Percentiles rank a stretch among this genome's conserved stretches.
Conservation (phyloP, 257 asterid genomes). For the Gentiana macrophylla region DNA sequence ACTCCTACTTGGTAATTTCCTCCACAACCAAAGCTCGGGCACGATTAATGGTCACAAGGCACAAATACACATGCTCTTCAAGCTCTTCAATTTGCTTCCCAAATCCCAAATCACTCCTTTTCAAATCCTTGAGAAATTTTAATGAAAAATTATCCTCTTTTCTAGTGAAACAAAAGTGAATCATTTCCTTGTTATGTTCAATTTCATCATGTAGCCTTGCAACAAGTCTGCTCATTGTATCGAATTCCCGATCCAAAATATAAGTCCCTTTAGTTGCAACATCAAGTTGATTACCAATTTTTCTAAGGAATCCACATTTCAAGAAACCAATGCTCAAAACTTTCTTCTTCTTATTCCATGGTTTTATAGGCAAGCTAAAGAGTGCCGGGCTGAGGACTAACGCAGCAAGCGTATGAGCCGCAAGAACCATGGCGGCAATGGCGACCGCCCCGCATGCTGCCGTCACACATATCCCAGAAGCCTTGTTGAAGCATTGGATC, state of each 20-base stretch:
- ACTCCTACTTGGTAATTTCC: constrained; percentile 30
- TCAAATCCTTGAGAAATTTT: constrained; percentile 50
- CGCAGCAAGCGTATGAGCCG: constrained; percentile 43
- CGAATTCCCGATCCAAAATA: constrained; percentile 72
- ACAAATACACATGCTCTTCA: constrained; percentile 62
- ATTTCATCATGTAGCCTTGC: constrained; percentile 52
- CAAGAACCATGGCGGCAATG: constrained; percentile 38
- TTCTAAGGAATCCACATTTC: constrained; percentile 27
- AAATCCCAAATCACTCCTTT: constrained; percentile 41
- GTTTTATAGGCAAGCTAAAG: constrained; percentile 26
- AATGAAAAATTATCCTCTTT: constrained; percentile 34
- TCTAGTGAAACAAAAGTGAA: constrained; percentile 41
- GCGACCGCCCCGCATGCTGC: constrained; percentile 40
- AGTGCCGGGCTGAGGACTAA: constrained; percentile 39
- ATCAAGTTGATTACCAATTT: constrained; percentile 46
- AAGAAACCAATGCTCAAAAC: constrained; percentile 10
- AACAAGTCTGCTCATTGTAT: constrained; percentile 65
- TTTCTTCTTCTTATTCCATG: constrained; percentile 35
- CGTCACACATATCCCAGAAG: constrained; percentile 34
- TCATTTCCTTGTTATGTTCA: constrained; percentile 53
- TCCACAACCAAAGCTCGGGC: constrained; percentile 54
- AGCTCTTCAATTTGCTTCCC: constrained; percentile 60
- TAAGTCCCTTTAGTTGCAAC: constrained; percentile 80
- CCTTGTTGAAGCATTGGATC: constrained; percentile 32
- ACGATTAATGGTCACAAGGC: constrained; percentile 62